These are phyloP conservation scores for Poteriospumella lacustris DNA, from an alignment of 108 stramenopile species.

Conservation along the genomic window DNA sequence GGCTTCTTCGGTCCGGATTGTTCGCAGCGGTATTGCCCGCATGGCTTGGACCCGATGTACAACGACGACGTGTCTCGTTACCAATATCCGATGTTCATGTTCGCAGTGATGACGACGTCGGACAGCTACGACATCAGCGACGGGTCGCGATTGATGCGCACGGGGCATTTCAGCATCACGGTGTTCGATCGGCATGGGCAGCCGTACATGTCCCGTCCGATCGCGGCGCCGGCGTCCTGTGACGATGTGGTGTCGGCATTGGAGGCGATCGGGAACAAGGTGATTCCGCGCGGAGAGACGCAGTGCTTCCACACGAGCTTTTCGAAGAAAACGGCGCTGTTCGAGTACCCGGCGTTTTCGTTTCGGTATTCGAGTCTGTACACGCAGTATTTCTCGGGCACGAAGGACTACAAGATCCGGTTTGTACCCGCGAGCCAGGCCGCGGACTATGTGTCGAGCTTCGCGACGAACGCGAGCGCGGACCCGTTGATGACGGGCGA, in stretches of 20 bases:
- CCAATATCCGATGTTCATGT: slow-evolving; percentile 20
- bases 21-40: neutral
- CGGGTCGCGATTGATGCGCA: neutral
- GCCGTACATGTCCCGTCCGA: neutral
- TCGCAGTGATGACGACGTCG: slow-evolving; percentile 10
- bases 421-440: neutral
- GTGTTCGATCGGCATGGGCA: neutral
- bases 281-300: slow-evolving; percentile 2
- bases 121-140: neutral
- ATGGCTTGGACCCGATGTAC: slow-evolving; percentile 14
- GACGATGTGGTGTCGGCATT: neutral
- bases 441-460: neutral
- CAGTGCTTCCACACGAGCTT: neutral
- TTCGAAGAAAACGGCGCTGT: neutral
- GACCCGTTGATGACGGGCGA: neutral
- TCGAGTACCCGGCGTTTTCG: neutral
- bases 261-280: neutral
- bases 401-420: neutral
- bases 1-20: slow-evolving; percentile 27
- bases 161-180: neutral
- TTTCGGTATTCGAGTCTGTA: neutral
- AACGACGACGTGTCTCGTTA: neutral
- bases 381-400: neutral
- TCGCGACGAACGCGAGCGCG: neutral
- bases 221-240: neutral